These are phyloP conservation scores for Picochlorum sp. DNA, from an alignment of 139 green algal genomes.

Conservation along the genomic window DNA sequence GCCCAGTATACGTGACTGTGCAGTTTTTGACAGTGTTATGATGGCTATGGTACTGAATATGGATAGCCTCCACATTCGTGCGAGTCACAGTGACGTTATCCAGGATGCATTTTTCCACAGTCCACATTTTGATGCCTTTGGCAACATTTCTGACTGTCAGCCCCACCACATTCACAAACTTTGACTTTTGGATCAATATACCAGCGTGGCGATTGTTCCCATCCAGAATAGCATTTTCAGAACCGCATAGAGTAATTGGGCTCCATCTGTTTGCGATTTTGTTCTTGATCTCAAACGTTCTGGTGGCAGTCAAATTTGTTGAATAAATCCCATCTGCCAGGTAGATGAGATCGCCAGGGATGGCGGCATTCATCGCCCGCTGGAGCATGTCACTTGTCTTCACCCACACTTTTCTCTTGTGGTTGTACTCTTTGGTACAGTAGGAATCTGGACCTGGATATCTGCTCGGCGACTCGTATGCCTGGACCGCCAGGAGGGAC, in stretches of 20 bases:
- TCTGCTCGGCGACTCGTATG: too few relatives aligned
- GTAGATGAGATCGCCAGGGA: neutral
- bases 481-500: too few relatives aligned
- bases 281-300: conserved; percentile 3
- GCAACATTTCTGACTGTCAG: neutral
- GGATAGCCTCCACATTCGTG: neutral
- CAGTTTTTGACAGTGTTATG: conserved; percentile 1
- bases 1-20: conserved; percentile 5
- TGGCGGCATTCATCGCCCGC: neutral
- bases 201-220: neutral
- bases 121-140: conserved; percentile 4
- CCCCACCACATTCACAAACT: conserved; percentile 4
- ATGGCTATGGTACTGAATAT: neutral
- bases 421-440: neutral
- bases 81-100: neutral
- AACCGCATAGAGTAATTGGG: conserved; percentile 6
- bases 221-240: conserved; percentile 6
- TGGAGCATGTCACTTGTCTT: neutral
- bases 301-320: neutral
- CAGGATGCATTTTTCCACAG: neutral
- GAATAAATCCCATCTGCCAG: conserved; percentile 4
- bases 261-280: conserved; percentile 3
- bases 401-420: conserved; percentile 5
- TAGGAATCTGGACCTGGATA: too few relatives aligned
- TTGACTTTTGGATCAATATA: conserved; percentile 7